Evolutionary conservation across 805 yeast species (phyloP), one percentile per base, ranked within the genome.

Genomic region (Candida peoriensis): DNA sequence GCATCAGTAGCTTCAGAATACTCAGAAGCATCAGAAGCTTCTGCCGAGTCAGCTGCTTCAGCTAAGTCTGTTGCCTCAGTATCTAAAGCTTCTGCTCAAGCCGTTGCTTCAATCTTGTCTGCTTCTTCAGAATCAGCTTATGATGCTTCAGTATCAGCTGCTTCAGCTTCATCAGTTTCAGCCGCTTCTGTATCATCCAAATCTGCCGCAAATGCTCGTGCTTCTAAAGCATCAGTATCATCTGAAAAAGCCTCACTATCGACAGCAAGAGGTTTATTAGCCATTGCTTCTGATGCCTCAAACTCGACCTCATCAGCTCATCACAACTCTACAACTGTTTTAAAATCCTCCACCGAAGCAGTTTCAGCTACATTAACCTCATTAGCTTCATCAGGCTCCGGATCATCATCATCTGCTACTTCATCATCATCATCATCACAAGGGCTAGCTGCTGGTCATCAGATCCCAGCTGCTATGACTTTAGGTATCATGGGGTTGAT

Each of bases 241-340:
- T 34, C 41, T 17, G 43, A 38, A 4, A 44, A 39, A 27, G 38
- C 38, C 8, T 42, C 60, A 8, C 42, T 63, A 34, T 46, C 55
- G n/a, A 55, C 54, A 42, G 64, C 67, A 32, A 50, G 54, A 38
- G 70, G 67, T 36, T 48, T 64, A 31, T 42, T 61, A 20, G 70
- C 72, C 18, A 56, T 66, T 34, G 68, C 74, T 30, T 60, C 68
- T 13, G 62, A 57, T 41, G 53, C 56, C 36, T 44, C 54, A 28
- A 57, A 55, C 51, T 49, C 60, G 22, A 48, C 58, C 22, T n/a
- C n/a, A n/a, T n/a, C n/a, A n/a, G n/a, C n/a, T n/a, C 24, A 65
- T 68, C 29, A 49, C 64, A 25, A 25, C 33, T 63, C 73, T 27
- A 57, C 64, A 23, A 53, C 52, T 40, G 47, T 51, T 30, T 32